Conservation (phyloP, 139 green algal species). For the Volvox africanus region DNA sequence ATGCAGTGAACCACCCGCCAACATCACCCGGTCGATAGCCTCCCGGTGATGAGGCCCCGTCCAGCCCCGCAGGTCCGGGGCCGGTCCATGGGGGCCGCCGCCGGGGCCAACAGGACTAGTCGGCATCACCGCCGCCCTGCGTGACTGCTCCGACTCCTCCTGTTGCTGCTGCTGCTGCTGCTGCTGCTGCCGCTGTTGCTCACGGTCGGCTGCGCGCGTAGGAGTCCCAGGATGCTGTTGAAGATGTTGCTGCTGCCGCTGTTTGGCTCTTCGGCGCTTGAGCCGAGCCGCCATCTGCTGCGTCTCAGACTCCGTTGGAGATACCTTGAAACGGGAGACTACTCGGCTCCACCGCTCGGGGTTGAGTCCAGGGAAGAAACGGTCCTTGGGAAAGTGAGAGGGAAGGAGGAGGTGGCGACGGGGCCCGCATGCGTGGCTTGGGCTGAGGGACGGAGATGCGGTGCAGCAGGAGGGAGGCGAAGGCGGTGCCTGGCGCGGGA, state of each 20-base stretch:
- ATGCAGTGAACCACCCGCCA: no score
- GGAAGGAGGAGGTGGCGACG: not conserved
- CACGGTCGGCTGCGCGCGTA: no score
- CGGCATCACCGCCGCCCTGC: not conserved
- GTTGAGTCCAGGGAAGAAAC: not conserved
- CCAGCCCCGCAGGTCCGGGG: not conserved
- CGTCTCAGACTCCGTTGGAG: not conserved
- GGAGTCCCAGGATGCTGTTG: not conserved
- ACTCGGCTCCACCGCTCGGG: not conserved
- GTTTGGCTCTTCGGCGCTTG: not conserved
- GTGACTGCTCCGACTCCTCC: not conserved
- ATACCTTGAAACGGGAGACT: constrained; percentile 19
- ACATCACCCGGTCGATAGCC: no score
- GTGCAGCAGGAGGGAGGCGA: not conserved
- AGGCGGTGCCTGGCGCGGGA: not conserved
- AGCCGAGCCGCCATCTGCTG: not conserved
- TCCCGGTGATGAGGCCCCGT: no score
- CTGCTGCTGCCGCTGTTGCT: not conserved
- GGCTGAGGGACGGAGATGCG: not conserved
- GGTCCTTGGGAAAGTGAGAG: not conserved
- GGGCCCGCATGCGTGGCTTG: not conserved
- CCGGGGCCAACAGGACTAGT: not conserved
- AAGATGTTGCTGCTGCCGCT: not conserved
- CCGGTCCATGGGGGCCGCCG: not conserved
- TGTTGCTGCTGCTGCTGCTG: not conserved